Evolutionary conservation across 2,329 filamentous ascomycete genomes (phyloP).

Genomic region (Calonectria pseudoturangicola): DNA sequence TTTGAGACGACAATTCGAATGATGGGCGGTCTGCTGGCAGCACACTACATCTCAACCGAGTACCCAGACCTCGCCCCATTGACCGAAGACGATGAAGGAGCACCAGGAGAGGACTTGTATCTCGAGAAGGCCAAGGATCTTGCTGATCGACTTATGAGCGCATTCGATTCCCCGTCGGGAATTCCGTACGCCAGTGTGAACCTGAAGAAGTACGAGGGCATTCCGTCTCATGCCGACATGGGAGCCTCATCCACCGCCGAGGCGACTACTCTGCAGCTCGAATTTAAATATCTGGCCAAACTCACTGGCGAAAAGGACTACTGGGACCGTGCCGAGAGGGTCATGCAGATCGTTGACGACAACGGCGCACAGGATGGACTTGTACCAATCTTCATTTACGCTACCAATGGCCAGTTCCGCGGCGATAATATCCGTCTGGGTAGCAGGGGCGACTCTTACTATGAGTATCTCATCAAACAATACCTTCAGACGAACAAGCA

Average conservation of each 20-base stretch:
- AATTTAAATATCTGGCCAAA: conserved; percentile 97
- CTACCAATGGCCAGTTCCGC: conserved; percentile 85
- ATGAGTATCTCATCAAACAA: conserved; percentile 99
- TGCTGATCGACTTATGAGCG: conserved; percentile 88
- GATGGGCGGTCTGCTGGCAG: conserved; percentile 93
- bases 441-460: conserved; percentile 97
- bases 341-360: conserved; percentile 92
- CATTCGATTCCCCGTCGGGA: conserved; percentile 91
- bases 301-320: conserved; percentile 94
- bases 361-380: conserved; percentile 88
- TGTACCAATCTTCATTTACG: conserved; percentile 92
- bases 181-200: conserved; percentile 95
- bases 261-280: conserved; percentile 92
- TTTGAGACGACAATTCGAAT: conserved; percentile 99
- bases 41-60: conserved; percentile 92
- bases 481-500: conserved; percentile 94
- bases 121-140: conserved; percentile 96
- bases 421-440: conserved; percentile 92
- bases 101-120: conserved; percentile 90
- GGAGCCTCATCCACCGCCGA: conserved; percentile 97
- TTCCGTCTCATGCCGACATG: conserved; percentile 87
- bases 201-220: conserved; percentile 83
- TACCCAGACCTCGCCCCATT: conserved; percentile 88
- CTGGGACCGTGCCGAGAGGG: conserved; percentile 93
- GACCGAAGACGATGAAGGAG: conserved; percentile 81